phyloP scores from a whole-genome alignment of 129 eudicot genomes.

The Silybum marianum region DNA sequence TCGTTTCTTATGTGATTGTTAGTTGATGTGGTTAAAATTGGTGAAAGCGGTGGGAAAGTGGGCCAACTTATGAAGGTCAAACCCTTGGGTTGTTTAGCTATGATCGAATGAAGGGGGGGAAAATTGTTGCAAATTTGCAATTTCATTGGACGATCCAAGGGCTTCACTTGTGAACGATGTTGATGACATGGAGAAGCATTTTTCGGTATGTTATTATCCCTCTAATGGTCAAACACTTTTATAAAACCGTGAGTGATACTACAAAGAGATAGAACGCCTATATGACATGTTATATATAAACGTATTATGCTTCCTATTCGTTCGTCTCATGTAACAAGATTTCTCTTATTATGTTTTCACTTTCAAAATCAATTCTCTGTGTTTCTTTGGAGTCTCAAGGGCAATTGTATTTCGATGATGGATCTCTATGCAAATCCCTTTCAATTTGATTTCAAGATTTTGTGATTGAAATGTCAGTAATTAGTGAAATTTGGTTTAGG shows the following conservation, averaged over 20 bases:
- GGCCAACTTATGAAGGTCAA: constrained; percentile 74
- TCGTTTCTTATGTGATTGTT: constrained; percentile 3
- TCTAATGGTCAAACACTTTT: not conserved
- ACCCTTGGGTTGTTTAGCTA: constrained; percentile 72
- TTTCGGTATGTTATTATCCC: constrained; percentile 48
- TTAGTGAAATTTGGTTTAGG: constrained; percentile 43
- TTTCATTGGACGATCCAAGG: constrained; percentile 79
- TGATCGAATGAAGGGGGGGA: constrained; percentile 86
- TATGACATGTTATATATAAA: not conserved
- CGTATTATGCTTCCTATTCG: no score
- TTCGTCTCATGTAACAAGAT: not conserved
- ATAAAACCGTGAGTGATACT: not conserved
- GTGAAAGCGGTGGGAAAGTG: constrained; percentile 49
- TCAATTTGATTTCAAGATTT: not conserved
- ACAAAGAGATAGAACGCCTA: not conserved
- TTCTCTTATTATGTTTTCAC: constrained; percentile 8
- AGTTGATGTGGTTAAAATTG: constrained; percentile 90
- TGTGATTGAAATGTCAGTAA: constrained; percentile 9
- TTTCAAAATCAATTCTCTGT: constrained; percentile 42
- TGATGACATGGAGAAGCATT: constrained; percentile 78
- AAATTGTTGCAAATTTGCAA: constrained; percentile 84
- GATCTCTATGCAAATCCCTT: not conserved
- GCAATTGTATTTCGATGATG: not conserved
- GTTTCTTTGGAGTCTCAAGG: not conserved
- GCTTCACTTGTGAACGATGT: constrained; percentile 73